Conservation (phyloP, 257 asterid species). For the Euphrasia confusa region DNA sequence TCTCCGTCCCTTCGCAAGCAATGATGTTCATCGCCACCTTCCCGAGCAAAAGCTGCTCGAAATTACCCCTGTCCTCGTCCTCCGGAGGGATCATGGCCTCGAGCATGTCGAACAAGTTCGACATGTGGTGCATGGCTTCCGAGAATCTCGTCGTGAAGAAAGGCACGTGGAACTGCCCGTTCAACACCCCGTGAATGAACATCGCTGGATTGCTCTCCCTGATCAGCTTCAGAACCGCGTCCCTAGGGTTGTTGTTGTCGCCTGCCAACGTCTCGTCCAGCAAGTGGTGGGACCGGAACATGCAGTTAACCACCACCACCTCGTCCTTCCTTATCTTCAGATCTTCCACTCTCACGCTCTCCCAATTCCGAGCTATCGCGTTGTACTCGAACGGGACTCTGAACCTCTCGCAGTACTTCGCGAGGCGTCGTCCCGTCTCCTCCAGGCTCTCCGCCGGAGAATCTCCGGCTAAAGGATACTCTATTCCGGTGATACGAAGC, state of each 20-base stretch:
- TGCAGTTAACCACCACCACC: conserved; percentile 37
- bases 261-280: conserved; percentile 35
- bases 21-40: conserved; percentile 33
- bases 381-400: conserved; percentile 43
- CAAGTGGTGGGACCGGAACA: conserved; percentile 34
- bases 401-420: conserved; percentile 39
- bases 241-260: conserved; percentile 35
- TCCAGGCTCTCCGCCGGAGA: conserved; percentile 45
- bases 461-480: conserved; percentile 44
- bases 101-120: conserved; percentile 42
- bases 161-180: conserved; percentile 42
- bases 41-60: conserved; percentile 32
- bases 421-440: conserved; percentile 41
- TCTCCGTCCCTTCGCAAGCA: conserved; percentile 52
- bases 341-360: conserved; percentile 35
- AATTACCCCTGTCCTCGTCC: conserved; percentile 31
- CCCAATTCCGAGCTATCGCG: conserved; percentile 49
- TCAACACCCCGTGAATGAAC: conserved; percentile 36
- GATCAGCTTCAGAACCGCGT: conserved; percentile 34
- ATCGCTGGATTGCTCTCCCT: conserved; percentile 38
- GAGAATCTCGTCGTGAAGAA: conserved; percentile 44
- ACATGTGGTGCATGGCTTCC: conserved; percentile 39
- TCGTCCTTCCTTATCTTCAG: conserved; percentile 30
- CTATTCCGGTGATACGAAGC: conserved; percentile 52
- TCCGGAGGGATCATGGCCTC: conserved; percentile 34